Evolutionary conservation across 1,284 basidiomycete species (phyloP).

Genomic region (Ceratobasidium sp.): DNA sequence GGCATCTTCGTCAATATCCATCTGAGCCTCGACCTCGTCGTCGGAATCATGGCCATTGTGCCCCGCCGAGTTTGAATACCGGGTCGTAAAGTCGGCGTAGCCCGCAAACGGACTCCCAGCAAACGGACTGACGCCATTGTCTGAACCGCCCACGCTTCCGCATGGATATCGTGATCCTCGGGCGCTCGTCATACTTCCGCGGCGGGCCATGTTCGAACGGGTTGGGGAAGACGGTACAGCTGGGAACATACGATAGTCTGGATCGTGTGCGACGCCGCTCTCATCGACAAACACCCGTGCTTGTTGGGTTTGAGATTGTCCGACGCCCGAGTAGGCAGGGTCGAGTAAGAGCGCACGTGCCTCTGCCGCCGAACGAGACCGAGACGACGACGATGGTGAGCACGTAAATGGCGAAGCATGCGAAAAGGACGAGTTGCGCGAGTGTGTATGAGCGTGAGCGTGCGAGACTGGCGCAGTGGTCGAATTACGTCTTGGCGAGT

Average conservation of each 20-base stretch:
- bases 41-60: slow-evolving; percentile 4
- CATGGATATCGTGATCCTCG: neutral
- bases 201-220: slow-evolving; percentile 1
- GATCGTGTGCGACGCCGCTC: slow-evolving; percentile 27
- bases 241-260: slow-evolving; percentile 33
- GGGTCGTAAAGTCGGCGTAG: slow-evolving; percentile 13
- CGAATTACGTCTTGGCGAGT: slow-evolving; percentile 8
- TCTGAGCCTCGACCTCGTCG: slow-evolving; percentile 3
- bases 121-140: slow-evolving; percentile 20
- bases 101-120: slow-evolving; percentile 28
- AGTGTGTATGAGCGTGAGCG: slow-evolving; percentile 6
- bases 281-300: slow-evolving; percentile 20
- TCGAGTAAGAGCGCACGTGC: slow-evolving; percentile 33
- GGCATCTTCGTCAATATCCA: slow-evolving; percentile 29
- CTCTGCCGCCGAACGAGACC: slow-evolving; percentile 31
- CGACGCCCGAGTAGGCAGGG: slow-evolving; percentile 26
- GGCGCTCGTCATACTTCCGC: slow-evolving; percentile 16
- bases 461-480: slow-evolving; percentile 3
- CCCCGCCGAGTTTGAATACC: neutral
- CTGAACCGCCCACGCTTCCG: neutral
- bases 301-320: neutral
- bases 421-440: slow-evolving; percentile 12
- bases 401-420: slow-evolving; percentile 10
- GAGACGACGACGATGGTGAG: neutral
- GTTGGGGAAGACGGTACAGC: neutral